Evolutionary conservation across 768 basidiomycete species (phyloP).

Genomic region (Tylopilus balloui): DNA sequence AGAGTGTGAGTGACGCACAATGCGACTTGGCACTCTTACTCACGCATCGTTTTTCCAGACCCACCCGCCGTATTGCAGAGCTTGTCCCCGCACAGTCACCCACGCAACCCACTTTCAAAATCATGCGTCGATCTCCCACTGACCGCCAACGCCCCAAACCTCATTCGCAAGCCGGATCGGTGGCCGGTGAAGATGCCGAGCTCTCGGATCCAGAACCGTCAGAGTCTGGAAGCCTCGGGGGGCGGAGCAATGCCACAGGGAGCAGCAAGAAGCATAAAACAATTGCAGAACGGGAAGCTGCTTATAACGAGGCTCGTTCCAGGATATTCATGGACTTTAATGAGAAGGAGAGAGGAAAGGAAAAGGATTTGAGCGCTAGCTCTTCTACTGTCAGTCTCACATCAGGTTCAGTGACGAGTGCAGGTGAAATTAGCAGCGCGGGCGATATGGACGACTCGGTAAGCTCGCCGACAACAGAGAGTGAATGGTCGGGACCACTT

Average conservation of each 20-base stretch:
- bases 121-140: slow-evolving; percentile 67
- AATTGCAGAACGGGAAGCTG: slow-evolving; percentile 81
- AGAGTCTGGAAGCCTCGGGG: slow-evolving; percentile 72
- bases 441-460: slow-evolving; percentile 65
- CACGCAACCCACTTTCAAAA: slow-evolving; percentile 77
- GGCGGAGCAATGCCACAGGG: slow-evolving; percentile 59
- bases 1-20: slow-evolving; percentile 55
- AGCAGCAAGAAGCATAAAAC: slow-evolving; percentile 69
- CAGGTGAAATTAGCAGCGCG: slow-evolving; percentile 54
- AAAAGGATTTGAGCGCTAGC: slow-evolving; percentile 70
- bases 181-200: slow-evolving; percentile 71
- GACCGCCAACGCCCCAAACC: slow-evolving; percentile 54
- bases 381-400: slow-evolving; percentile 71
- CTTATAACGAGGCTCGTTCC: slow-evolving; percentile 82
- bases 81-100: slow-evolving; percentile 72
- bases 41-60: slow-evolving; percentile 41
- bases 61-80: slow-evolving; percentile 63
- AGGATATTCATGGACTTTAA: slow-evolving; percentile 84
- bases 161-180: slow-evolving; percentile 68
- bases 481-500: slow-evolving; percentile 68
- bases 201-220: slow-evolving; percentile 77
- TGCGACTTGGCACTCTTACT: not conserved
- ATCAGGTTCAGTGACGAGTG: slow-evolving; percentile 58
- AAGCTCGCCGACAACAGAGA: slow-evolving; percentile 74
- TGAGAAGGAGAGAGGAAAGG: slow-evolving; percentile 62